Evolutionary conservation across 352 stramenopile species (phyloP), one percentile per base, ranked within the genome.

Genomic region (Phytophthora foliorum): DNA sequence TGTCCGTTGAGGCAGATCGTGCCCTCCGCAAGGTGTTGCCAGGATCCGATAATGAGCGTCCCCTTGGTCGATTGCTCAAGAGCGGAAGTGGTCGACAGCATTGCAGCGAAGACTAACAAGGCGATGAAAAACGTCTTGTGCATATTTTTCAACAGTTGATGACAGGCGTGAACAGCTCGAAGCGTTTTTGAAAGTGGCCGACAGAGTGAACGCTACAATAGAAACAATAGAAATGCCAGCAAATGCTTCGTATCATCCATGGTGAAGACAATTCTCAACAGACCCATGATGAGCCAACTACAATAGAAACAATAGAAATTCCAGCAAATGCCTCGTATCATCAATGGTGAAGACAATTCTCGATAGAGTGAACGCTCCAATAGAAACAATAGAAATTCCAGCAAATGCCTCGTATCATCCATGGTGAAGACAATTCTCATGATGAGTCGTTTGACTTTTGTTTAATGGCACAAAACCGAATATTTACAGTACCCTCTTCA

Each of bases 1-100:
- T 56, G 27, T 10, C 49, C 29, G 3, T 56, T 19, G 10, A 56
- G 27, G 49, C 49, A 56, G 31, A 56, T 21, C 8, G 49, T n/a
- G 48, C 2, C 31, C 10, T 56, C 29, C 10, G 49, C 16, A 22
- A 56, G 17, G 31, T 42, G 14, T 4, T 42, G 49, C 49, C 31
- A 56, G 29, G 49, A 2, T 11, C 49, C 49, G 17, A 39, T 16
- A 31, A 56, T 7, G 49, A 55, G 48, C 27, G 49, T 42, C 14
- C 27, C 49, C 31, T 44, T 56, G 49, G 19, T 44, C 25, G 38
- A 19, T 24, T 45, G 38, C 38, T 32, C 49, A 16, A 11, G 11
- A 39, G 16, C 25, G n/a, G 19, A 27, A 25, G 29, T 41, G n/a
- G 49, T 41, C 17, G 29, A 6, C 4, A 34, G 14, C 7, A 25